Evolutionary conservation across 192 early-diverging fungal genomes (phyloP).

Genomic region (Coemansia biformis): DNA sequence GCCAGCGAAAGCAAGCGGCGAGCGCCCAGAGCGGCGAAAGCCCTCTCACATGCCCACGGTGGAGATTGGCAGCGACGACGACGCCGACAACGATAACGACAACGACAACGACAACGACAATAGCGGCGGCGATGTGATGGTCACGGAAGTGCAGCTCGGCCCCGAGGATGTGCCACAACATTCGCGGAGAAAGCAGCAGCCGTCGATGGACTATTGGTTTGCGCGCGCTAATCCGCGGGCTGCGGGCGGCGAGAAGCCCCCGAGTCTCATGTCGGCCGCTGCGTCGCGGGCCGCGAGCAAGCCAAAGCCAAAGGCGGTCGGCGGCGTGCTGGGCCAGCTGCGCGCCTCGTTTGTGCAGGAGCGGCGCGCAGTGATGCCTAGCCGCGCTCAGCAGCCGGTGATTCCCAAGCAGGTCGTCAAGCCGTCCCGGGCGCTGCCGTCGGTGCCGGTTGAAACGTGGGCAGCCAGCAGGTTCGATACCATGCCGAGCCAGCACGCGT

Average conservation of each 20-base stretch:
- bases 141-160: slow-evolving; percentile 14
- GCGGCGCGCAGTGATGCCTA: slow-evolving; percentile 6
- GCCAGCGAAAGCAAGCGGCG: no score
- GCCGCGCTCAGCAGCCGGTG: not conserved
- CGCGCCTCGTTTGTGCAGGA: slow-evolving; percentile 19
- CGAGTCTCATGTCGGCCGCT: no score
- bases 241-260: no score
- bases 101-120: not conserved
- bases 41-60: no score
- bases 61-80: no score
- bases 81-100: not conserved
- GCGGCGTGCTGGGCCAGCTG: slow-evolving; percentile 13
- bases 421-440: slow-evolving; percentile 31
- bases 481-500: not conserved
- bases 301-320: slow-evolving; percentile 3
- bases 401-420: slow-evolving; percentile 28
- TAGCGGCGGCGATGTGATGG: not conserved
- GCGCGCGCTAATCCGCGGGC: not conserved
- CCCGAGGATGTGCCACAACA: slow-evolving; percentile 3
- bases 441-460: slow-evolving; percentile 14
- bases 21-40: no score
- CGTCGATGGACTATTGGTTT: slow-evolving; percentile 29
- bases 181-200: slow-evolving; percentile 14
- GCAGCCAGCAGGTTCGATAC: slow-evolving; percentile 1
- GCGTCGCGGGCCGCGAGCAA: no score